Conservation (phyloP, 2,329 filamentous ascomycete species). For the Pestalotiopsis sp. region DNA sequence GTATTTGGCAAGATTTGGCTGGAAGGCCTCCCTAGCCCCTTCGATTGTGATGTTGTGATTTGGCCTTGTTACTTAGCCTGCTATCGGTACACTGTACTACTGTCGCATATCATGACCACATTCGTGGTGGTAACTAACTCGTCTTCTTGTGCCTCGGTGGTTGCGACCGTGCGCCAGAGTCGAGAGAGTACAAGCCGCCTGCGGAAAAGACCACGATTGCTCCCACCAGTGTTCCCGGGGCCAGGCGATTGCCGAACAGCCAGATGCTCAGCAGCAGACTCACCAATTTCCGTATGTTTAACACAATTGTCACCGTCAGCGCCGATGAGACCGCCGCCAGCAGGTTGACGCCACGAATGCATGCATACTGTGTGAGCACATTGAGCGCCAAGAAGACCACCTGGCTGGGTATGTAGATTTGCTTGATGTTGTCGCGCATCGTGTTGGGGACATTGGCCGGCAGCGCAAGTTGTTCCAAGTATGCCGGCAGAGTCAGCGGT, state of each 20-base stretch:
- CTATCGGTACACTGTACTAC: background rate
- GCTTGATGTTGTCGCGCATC: slow-evolving; percentile 40
- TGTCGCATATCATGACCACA: background rate
- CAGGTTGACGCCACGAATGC: slow-evolving; percentile 95
- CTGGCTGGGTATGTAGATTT: slow-evolving; percentile 64
- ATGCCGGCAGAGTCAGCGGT: slow-evolving; percentile 53
- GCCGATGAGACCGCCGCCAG: slow-evolving; percentile 86
- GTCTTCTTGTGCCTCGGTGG: slow-evolving; percentile 25
- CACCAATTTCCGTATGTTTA: slow-evolving; percentile 93
- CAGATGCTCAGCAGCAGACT: slow-evolving; percentile 91
- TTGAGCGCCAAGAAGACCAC: slow-evolving; percentile 73
- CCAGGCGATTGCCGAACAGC: slow-evolving; percentile 86
- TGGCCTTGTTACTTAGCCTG: background rate
- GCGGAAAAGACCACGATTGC: slow-evolving; percentile 86
- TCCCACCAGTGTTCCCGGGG: slow-evolving; percentile 75
- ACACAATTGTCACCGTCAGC: slow-evolving; percentile 91
- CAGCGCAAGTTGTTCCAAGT: slow-evolving; percentile 31
- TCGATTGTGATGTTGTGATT: background rate
- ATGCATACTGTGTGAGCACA: slow-evolving; percentile 89
- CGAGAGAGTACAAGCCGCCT: slow-evolving; percentile 88
- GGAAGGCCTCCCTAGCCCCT: background rate
- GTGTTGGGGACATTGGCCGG: slow-evolving; percentile 37
- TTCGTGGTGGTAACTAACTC: slow-evolving; percentile 1
- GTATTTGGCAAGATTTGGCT: background rate
- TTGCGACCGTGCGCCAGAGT: slow-evolving; percentile 48